A percentile compares a stretch with the other conserved stretches of the same genome.
These are phyloP conservation scores for Ceratocystis albifundus DNA, from an alignment of 2,329 filamentous ascomycete species.

Conservation along the genomic window DNA sequence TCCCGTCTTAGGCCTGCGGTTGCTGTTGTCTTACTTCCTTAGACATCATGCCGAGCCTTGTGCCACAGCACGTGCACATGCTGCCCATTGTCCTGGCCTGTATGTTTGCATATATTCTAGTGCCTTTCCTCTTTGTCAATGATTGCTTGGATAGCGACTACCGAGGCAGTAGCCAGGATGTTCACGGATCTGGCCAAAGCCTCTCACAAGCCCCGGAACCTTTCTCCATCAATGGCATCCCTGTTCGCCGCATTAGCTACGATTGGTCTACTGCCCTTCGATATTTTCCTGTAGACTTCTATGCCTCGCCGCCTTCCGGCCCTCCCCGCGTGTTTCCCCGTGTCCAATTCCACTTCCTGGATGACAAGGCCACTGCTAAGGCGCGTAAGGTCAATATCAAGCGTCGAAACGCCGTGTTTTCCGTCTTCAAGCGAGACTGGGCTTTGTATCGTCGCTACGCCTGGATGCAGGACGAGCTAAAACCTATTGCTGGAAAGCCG, in stretches of 20 bases:
- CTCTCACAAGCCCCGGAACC: neutral
- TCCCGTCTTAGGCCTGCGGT: too few species aligned
- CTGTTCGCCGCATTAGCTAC: constrained; percentile 27
- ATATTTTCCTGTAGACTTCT: constrained; percentile 28
- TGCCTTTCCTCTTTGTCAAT: constrained; percentile 16
- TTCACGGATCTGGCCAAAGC: neutral
- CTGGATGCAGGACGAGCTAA: constrained; percentile 43
- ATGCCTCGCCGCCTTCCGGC: constrained; percentile 29
- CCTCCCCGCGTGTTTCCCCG: constrained; percentile 27
- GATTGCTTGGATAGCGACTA: neutral
- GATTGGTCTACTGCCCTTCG: constrained; percentile 29
- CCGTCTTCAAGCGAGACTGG: constrained; percentile 37
- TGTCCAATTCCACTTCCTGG: constrained; percentile 32
- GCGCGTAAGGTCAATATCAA: constrained; percentile 13
- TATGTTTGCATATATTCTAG: constrained; percentile 15
- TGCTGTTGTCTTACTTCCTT: neutral
- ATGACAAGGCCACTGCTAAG: neutral
- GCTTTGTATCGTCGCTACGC: constrained; percentile 41
- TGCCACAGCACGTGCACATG: constrained; percentile 18
- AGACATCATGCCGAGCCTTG: neutral
- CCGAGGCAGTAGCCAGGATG: neutral
- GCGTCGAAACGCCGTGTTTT: constrained; percentile 34
- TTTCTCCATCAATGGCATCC: constrained; percentile 17
- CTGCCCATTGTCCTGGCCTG: constrained; percentile 13
- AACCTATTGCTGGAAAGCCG: constrained; percentile 37